A percentile compares a stretch with the other conserved stretches of the same genome.
These are phyloP conservation scores for Casuarina glauca DNA, from an alignment of 306 rosid genomes.

Conservation along the genomic window DNA sequence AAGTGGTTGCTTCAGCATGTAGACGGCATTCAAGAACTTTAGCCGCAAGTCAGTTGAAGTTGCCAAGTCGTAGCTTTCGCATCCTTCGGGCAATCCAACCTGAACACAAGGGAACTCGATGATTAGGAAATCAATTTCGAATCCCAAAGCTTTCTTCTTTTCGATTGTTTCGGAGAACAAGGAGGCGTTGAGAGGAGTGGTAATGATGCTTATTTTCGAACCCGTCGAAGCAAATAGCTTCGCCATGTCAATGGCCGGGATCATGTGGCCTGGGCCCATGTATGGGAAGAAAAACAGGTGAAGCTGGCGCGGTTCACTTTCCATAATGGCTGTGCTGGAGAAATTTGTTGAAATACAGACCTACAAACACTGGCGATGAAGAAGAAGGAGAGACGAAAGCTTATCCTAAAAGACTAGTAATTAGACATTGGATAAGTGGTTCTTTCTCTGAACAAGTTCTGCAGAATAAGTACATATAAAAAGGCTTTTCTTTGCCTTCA, in stretches of 20 bases:
- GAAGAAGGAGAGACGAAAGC: no score
- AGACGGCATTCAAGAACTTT: constrained; percentile 29
- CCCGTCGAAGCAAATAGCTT: constrained; percentile 31
- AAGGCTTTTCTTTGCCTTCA: no score
- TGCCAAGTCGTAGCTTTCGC: constrained; percentile 37
- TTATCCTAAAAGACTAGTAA: no score
- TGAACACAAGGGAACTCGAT: constrained; percentile 38
- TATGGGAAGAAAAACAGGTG: constrained; percentile 42
- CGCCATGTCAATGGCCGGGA: constrained; percentile 37
- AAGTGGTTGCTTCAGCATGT: constrained; percentile 37
- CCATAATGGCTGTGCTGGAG: constrained; percentile 4
- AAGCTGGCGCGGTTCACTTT: neutral
- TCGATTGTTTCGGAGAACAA: constrained; percentile 15
- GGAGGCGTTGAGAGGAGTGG: constrained; percentile 30
- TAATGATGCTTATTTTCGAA: constrained; percentile 30
- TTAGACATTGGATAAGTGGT: no score
- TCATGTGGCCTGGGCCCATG: constrained; percentile 35
- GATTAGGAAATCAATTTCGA: constrained; percentile 3
- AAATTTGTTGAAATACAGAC: no score
- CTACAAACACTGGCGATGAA: no score
- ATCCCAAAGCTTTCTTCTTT: neutral
- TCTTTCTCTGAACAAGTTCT: no score
- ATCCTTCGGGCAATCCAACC: constrained; percentile 52
- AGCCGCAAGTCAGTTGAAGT: neutral
- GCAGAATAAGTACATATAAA: no score